Evolutionary conservation across 2,329 filamentous ascomycete species (phyloP).

Genomic region (Colletotrichum spinosum): DNA sequence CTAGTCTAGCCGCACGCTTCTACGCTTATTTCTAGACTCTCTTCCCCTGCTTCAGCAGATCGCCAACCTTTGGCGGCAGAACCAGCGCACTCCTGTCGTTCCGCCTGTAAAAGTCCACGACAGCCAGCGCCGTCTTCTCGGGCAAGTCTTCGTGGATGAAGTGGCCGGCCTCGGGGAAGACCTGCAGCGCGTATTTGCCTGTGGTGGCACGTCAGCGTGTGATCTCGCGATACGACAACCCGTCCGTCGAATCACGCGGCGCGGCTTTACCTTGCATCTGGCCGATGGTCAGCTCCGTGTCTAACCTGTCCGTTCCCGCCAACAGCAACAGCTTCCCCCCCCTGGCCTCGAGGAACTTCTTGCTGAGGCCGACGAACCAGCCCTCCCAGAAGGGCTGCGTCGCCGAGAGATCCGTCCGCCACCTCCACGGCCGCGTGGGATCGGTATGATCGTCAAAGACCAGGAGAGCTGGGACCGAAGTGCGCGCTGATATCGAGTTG

Average conservation of each 20-base stretch:
- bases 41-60: conserved; percentile 73
- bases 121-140: conserved; percentile 84
- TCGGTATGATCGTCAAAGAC: conserved; percentile 54
- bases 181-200: conserved; percentile 95
- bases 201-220: too few species aligned
- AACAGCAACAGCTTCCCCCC: conserved; percentile 88
- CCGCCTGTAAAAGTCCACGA: conserved; percentile 91
- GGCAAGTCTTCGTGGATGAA: conserved; percentile 97
- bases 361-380: conserved; percentile 91
- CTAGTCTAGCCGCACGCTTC: neutral
- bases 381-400: conserved; percentile 94
- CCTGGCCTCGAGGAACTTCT: conserved; percentile 84
- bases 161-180: conserved; percentile 94
- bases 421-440: conserved; percentile 73
- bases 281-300: conserved; percentile 93
- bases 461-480: conserved; percentile 86
- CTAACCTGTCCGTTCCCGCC: conserved; percentile 88
- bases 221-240: too few species aligned
- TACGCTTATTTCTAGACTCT: conserved; percentile 56
- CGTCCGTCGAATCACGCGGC: too few species aligned
- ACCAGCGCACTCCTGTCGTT: conserved; percentile 90
- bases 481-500: conserved; percentile 84
- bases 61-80: conserved; percentile 90
- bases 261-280: conserved; percentile 86
- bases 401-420: conserved; percentile 85